Evolutionary conservation across 352 stramenopile genomes (phyloP), one percentile per base, ranked within the genome.

Genomic region (Globisporangium radiosum): DNA sequence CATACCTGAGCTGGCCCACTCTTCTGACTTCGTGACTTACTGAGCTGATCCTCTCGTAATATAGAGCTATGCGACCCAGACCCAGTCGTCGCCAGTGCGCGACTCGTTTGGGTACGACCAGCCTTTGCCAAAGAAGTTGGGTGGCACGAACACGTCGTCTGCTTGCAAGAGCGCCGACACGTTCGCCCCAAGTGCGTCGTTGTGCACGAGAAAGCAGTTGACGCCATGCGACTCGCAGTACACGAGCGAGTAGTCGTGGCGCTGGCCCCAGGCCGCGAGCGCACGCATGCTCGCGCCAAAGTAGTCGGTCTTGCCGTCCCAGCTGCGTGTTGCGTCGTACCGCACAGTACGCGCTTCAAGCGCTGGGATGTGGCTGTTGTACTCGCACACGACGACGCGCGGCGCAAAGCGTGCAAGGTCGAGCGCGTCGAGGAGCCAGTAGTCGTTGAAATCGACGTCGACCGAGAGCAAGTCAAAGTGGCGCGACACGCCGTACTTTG

Each of bases 361-460:
- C 7, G 75, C 51, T 33, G 71, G 59, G 10, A 88, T 69, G 49
- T 92, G 79, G 47, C 68, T 74, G 59, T 90, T 90, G 60, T 81
- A 66, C 52, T 88, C 79, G 25, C 88, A 71, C 25, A 89, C 54
- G 17, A 92, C 56, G 40, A 89, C 80, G 14, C 77, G 70, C 0
- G 79, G 79, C 5, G 70, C 66, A 40, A 87, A 85, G 0, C 47
- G 52, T 1, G 51, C 49, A 33, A 73, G 56, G 49, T 87, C 75
- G 4, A 90, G 54, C 9, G 79, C 75, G n/a, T 72, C 52, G 4
- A 88, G 63, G 54, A 92, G 59, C 77, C 77, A 88, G 59, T 79
- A 92, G 56, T 88, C 79, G 52, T 89, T 90, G 52, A 92, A 92
- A 37, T 90, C 76, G 38, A 90, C 76, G 53, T 89, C 81, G 38